Percentiles rank a stretch among this genome's conserved stretches.
phyloP scores from a whole-genome alignment of 2,329 filamentous ascomycete species.

The Colletotrichum endophyticum region DNA sequence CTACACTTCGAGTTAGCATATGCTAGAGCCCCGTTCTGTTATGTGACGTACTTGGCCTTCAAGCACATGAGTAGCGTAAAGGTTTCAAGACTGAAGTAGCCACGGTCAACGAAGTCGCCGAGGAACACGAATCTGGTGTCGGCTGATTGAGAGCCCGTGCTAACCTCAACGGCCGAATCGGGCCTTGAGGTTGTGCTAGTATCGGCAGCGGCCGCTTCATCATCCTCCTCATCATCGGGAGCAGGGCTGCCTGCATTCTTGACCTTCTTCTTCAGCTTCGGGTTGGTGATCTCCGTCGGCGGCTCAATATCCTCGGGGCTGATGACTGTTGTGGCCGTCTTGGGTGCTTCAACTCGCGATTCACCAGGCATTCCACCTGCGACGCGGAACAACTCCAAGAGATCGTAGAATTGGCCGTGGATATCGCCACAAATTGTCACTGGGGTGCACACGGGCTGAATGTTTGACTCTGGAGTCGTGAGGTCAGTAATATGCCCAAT shows the following conservation, averaged over 20 bases:
- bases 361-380: constrained; percentile 96
- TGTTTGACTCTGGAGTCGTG: constrained; percentile 80
- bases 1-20: constrained; percentile 48
- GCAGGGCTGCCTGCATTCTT: constrained; percentile 63
- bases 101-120: constrained; percentile 96
- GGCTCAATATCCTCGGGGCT: constrained; percentile 92
- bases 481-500: background rate
- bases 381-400: constrained; percentile 95
- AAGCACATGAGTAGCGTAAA: constrained; percentile 97
- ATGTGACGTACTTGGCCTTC: constrained; percentile 67
- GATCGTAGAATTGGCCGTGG: constrained; percentile 97
- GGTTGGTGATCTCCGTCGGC: constrained; percentile 85
- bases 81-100: constrained; percentile 96
- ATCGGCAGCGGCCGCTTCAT: constrained; percentile 51
- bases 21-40: background rate
- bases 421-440: constrained; percentile 98
- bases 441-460: constrained; percentile 95
- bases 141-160: constrained; percentile 49
- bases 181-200: constrained; percentile 34
- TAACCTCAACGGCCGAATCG: constrained; percentile 37
- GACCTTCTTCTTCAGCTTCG: constrained; percentile 86
- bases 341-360: constrained; percentile 69
- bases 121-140: constrained; percentile 65
- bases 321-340: constrained; percentile 75
- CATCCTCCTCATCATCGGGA: constrained; percentile 53